A percentile compares a stretch with the other conserved stretches of the same genome.
Conservation (phyloP, 192 early-diverging fungal genomes). For the Umbelopsis sp. region DNA sequence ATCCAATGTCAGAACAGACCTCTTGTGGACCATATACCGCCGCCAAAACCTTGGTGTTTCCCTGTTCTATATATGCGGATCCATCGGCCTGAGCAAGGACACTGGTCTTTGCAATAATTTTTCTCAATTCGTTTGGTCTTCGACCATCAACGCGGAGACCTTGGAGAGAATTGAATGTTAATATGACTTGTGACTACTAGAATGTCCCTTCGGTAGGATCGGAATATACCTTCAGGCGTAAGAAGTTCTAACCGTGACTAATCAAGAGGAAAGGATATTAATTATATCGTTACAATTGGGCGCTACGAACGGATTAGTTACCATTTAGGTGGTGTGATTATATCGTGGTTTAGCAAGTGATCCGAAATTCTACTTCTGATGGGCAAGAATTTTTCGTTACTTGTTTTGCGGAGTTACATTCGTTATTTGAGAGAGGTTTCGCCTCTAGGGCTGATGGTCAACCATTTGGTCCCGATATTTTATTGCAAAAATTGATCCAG, state of each 20-base stretch:
- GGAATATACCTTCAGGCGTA: conserved; percentile 42
- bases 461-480: too few species aligned
- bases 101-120: conserved; percentile 76
- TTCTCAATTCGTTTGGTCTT: conserved; percentile 84
- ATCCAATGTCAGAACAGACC: conserved; percentile 42
- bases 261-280: not conserved
- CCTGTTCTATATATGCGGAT: conserved; percentile 92
- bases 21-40: conserved; percentile 94
- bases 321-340: not conserved
- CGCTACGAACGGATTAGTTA: not conserved
- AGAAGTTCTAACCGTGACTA: conserved; percentile 55
- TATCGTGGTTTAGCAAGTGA: too few species aligned
- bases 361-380: not conserved
- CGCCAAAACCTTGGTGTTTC: conserved; percentile 91
- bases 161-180: conserved; percentile 20
- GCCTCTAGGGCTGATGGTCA: too few species aligned
- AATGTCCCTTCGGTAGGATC: not conserved
- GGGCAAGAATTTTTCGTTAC: too few species aligned
- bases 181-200: not conserved
- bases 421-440: too few species aligned
- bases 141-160: conserved; percentile 95
- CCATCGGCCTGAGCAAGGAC: conserved; percentile 88
- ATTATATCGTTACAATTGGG: not conserved
- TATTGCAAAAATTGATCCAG: too few species aligned
- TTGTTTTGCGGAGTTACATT: too few species aligned